Evolutionary conservation across 2,329 filamentous ascomycete genomes (phyloP).

Genomic region (Alternaria atra): DNA sequence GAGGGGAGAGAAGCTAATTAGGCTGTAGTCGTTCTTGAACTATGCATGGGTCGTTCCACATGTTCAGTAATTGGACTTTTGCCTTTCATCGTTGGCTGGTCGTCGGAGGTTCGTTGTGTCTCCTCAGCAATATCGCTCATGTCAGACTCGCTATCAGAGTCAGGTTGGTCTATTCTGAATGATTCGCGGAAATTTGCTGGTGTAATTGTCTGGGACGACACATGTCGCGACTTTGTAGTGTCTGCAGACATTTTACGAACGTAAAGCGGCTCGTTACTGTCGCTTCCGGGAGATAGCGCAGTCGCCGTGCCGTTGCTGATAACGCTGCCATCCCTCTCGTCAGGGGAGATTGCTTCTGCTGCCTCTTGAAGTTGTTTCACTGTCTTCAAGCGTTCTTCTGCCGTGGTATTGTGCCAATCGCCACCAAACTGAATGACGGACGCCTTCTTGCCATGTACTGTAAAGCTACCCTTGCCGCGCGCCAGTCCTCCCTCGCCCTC

Average conservation of each 20-base stretch:
- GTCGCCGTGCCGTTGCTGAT: conserved; percentile 36
- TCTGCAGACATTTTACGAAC: conserved; percentile 36
- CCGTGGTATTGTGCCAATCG: conserved; percentile 74
- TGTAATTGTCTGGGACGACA: conserved; percentile 48
- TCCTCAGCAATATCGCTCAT: conserved; percentile 49
- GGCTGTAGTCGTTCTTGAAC: conserved; percentile 25
- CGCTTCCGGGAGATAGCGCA: conserved; percentile 28
- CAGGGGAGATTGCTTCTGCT: conserved; percentile 34
- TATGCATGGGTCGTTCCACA: conserved; percentile 17
- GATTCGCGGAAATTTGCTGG: conserved; percentile 41
- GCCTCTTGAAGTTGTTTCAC: conserved; percentile 50
- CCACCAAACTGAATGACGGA: conserved; percentile 95
- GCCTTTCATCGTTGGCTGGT: conserved; percentile 22
- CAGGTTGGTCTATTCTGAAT: conserved; percentile 28
- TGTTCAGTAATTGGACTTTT: conserved; percentile 23
- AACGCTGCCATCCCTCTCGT: conserved; percentile 39
- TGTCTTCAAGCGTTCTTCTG: conserved; percentile 51
- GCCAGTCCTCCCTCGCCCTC: conserved; percentile 76
- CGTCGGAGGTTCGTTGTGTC: conserved; percentile 19
- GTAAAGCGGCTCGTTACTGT: conserved; percentile 31
- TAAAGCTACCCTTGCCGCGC: conserved; percentile 87
- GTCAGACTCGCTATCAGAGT: conserved; percentile 38
- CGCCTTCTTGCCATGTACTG: conserved; percentile 96
- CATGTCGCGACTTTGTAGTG: conserved; percentile 46
- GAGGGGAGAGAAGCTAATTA: conserved; percentile 15